phyloP scores from a whole-genome alignment of 768 basidiomycete genomes.

The Dentipellis sp. region DNA sequence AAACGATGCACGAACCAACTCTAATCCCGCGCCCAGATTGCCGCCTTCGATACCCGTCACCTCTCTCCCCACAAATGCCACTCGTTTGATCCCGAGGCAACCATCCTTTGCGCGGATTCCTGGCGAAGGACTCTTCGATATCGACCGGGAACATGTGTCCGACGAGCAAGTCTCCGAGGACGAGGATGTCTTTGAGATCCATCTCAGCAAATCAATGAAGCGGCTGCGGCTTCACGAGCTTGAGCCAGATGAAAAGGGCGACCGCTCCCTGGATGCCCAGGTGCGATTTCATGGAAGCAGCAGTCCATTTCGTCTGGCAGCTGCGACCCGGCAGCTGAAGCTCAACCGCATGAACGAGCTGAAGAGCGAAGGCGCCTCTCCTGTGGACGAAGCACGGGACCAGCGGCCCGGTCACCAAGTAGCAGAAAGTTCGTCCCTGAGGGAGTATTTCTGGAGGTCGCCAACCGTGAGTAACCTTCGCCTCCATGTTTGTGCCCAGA shows the following conservation, averaged over 20 bases:
- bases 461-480: conserved; percentile 9
- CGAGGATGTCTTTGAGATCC: neutral
- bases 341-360: conserved; percentile 3
- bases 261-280: conserved; percentile 6
- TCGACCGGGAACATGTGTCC: too few relatives aligned
- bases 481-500: neutral
- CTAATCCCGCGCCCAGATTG: neutral
- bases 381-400: neutral
- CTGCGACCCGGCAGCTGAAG: conserved; percentile 3
- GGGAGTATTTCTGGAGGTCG: conserved; percentile 11
- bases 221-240: conserved; percentile 10
- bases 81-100: conserved; percentile 1
- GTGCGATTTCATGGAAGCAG: conserved; percentile 13
- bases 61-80: conserved; percentile 1
- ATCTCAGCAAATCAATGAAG: conserved; percentile 3
- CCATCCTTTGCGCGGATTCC: neutral
- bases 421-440: neutral
- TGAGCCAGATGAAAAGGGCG: conserved; percentile 6
- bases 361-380: neutral
- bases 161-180: neutral
- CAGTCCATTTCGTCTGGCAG: conserved; percentile 4
- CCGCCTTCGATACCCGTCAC: conserved; percentile 1
- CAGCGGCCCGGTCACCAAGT: neutral
- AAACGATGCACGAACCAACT: neutral
- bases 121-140: neutral